Conservation (phyloP, 2,329 filamentous ascomycete species). For the Fusarium devonianum region DNA sequence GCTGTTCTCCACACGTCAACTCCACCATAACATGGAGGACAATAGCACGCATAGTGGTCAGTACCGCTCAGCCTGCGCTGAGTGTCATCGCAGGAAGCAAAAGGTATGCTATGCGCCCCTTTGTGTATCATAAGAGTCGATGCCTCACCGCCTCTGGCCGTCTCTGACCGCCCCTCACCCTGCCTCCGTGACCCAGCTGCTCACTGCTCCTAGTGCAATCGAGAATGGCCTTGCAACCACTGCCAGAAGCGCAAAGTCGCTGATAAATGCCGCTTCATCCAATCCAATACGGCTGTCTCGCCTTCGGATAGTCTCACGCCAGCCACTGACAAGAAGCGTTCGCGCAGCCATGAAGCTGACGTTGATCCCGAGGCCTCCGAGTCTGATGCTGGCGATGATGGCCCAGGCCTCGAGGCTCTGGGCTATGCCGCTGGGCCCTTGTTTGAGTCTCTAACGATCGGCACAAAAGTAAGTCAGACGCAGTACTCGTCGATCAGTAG, state of each 20-base stretch:
- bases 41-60: constrained; percentile 52
- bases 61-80: constrained; percentile 51
- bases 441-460: constrained; percentile 38
- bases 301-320: constrained; percentile 27
- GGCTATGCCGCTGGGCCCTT: constrained; percentile 46
- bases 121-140: not conserved
- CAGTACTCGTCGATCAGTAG: too few relatives aligned
- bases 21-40: constrained; percentile 45
- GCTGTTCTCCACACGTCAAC: constrained; percentile 36
- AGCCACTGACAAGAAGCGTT: constrained; percentile 35
- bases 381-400: constrained; percentile 37
- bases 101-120: constrained; percentile 42
- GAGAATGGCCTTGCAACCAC: constrained; percentile 50
- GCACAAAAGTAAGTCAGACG: constrained; percentile 33
- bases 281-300: constrained; percentile 29
- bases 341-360: constrained; percentile 31
- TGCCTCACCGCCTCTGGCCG: not conserved
- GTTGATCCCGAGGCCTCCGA: constrained; percentile 28
- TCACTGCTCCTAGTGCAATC: constrained; percentile 45
- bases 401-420: constrained; percentile 43
- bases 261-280: constrained; percentile 45
- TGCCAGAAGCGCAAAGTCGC: constrained; percentile 50
- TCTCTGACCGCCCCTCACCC: not conserved
- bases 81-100: constrained; percentile 52
- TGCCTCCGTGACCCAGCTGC: constrained; percentile 48